These are phyloP conservation scores for Saussurea involucrata DNA, from an alignment of 129 eudicot species.

Conservation along the genomic window DNA sequence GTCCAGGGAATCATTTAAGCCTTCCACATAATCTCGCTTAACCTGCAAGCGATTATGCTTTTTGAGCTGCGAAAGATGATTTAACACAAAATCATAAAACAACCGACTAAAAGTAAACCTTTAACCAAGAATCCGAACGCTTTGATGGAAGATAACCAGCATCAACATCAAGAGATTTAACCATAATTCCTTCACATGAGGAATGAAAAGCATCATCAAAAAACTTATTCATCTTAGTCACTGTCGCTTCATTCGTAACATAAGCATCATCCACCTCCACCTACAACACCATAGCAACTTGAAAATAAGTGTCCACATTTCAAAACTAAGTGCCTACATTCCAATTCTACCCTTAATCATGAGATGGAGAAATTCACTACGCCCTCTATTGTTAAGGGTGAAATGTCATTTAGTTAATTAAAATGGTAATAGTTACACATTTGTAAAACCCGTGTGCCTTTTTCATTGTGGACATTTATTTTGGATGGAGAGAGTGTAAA, in stretches of 20 bases:
- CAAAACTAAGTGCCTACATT: not conserved
- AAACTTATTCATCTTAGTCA: constrained; percentile 62
- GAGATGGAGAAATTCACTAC: not conserved
- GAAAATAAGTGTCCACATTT: not conserved
- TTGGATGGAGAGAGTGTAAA: not conserved
- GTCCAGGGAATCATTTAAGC: constrained; percentile 83
- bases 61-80: not conserved
- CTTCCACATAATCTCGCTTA: constrained; percentile 85
- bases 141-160: constrained; percentile 93
- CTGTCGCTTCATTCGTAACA: constrained; percentile 51
- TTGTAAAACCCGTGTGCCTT: not conserved
- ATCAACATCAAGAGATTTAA: constrained; percentile 87
- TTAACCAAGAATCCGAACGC: constrained; percentile 91
- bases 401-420: not conserved
- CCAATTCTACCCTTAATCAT: not conserved
- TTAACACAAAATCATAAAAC: not conserved
- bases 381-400: not conserved
- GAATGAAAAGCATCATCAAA: constrained; percentile 73
- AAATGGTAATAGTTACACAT: not conserved
- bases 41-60: constrained; percentile 52
- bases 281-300: constrained; percentile 34
- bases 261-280: constrained; percentile 77
- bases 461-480: not conserved
- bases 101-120: constrained; percentile 38
- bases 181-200: constrained; percentile 98